Percentiles rank a stretch among this genome's conserved stretches.
phyloP scores from a whole-genome alignment of 2,329 filamentous ascomycete species.

The Fusarium lyarnte region DNA sequence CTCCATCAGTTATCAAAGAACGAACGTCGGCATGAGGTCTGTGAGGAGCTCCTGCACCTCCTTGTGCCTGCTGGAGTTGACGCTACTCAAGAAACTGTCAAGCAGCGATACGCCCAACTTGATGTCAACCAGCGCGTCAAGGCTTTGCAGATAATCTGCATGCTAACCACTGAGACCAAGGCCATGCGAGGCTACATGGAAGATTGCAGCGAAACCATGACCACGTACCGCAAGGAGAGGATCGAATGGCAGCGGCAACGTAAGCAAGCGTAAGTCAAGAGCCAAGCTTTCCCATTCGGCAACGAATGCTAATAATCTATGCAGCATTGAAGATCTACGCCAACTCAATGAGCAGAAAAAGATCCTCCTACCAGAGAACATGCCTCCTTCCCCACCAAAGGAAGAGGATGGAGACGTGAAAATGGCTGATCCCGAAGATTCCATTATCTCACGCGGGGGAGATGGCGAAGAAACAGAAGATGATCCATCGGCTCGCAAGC shows the following conservation, averaged over 20 bases:
- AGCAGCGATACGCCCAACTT: slow-evolving; percentile 75
- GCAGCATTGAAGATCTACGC: slow-evolving; percentile 75
- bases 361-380: slow-evolving; percentile 76
- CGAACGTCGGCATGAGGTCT: slow-evolving; percentile 73
- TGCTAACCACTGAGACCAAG: slow-evolving; percentile 87
- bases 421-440: slow-evolving; percentile 72
- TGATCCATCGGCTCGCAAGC: slow-evolving; percentile 63
- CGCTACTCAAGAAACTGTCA: slow-evolving; percentile 78
- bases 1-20: slow-evolving; percentile 85
- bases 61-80: slow-evolving; percentile 83
- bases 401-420: slow-evolving; percentile 67
- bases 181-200: slow-evolving; percentile 89
- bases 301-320: slow-evolving; percentile 1
- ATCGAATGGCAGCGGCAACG: slow-evolving; percentile 89
- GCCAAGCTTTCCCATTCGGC: background rate
- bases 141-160: slow-evolving; percentile 84
- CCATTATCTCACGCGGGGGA: slow-evolving; percentile 63
- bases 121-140: slow-evolving; percentile 85
- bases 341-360: slow-evolving; percentile 77
- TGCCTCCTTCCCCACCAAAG: slow-evolving; percentile 70
- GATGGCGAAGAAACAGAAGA: slow-evolving; percentile 79
- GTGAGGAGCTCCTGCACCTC: slow-evolving; percentile 80
- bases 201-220: slow-evolving; percentile 93
- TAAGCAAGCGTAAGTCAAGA: slow-evolving; percentile 66
- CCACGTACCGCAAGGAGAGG: slow-evolving; percentile 91